These are phyloP conservation scores for Penicillium samsonianum DNA, from an alignment of 495 filamentous ascomycete genomes.

Conservation along the genomic window DNA sequence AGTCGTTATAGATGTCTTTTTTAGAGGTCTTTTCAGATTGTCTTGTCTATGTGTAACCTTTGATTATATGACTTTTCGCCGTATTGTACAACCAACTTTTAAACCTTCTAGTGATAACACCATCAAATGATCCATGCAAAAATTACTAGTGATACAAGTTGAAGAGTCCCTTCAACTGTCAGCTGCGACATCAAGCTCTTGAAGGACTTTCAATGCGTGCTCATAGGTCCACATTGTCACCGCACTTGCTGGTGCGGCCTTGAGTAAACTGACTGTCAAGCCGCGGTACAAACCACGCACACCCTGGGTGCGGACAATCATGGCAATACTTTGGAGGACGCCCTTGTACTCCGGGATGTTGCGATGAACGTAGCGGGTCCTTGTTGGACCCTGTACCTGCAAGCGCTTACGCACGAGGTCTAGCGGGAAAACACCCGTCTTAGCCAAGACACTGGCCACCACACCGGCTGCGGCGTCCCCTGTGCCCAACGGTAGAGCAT, in stretches of 20 bases:
- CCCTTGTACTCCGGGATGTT: slow-evolving; percentile 85
- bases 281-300: slow-evolving; percentile 83
- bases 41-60: too few relatives aligned
- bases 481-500: slow-evolving; percentile 66
- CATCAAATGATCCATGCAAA: slow-evolving; percentile 15
- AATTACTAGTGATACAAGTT: slow-evolving; percentile 5
- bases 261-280: slow-evolving; percentile 82
- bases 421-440: slow-evolving; percentile 90
- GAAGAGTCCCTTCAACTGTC: slow-evolving; percentile 5
- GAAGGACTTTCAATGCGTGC: slow-evolving; percentile 60
- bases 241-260: slow-evolving; percentile 92
- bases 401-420: slow-evolving; percentile 90
- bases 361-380: slow-evolving; percentile 73
- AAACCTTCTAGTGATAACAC: slow-evolving; percentile 3
- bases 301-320: slow-evolving; percentile 74
- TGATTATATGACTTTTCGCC: neutral
- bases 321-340: slow-evolving; percentile 60
- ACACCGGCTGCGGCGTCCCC: slow-evolving; percentile 82
- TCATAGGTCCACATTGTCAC: slow-evolving; percentile 99
- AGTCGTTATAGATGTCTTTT: too few relatives aligned
- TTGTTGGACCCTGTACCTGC: slow-evolving; percentile 91
- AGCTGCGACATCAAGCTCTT: slow-evolving; percentile 42
- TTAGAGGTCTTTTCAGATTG: too few relatives aligned
- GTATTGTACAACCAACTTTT: neutral
- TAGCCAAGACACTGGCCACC: slow-evolving; percentile 74